phyloP scores from a whole-genome alignment of 2,329 filamentous ascomycete species.

The Waltergamsia citrina region DNA sequence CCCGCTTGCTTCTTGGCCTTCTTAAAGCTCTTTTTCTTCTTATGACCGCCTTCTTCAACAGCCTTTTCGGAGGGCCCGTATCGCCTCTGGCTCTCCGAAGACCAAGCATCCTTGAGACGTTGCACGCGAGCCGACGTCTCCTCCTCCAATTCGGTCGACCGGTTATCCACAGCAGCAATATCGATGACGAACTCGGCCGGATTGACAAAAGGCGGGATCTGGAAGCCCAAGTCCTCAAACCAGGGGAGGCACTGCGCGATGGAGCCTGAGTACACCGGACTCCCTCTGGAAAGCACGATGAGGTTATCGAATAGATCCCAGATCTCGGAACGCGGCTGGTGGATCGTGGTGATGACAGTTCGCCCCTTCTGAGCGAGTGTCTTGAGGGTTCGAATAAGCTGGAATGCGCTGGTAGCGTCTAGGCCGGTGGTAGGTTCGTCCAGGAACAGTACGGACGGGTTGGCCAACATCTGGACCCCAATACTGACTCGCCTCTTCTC shows the following conservation, averaged over 20 bases:
- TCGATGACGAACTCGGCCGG: constrained; percentile 72
- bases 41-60: too few species aligned
- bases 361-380: constrained; percentile 56
- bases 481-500: constrained; percentile 71
- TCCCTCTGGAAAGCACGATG: constrained; percentile 57
- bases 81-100: constrained; percentile 19
- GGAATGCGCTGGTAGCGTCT: constrained; percentile 68
- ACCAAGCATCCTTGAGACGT: constrained; percentile 53
- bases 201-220: constrained; percentile 63
- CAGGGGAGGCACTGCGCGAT: constrained; percentile 50
- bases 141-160: constrained; percentile 55
- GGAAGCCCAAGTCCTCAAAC: constrained; percentile 51
- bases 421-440: constrained; percentile 74
- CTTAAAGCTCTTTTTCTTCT: not conserved
- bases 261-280: constrained; percentile 57
- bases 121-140: constrained; percentile 50
- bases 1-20: constrained; percentile 34
- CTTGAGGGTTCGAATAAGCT: constrained; percentile 63
- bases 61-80: constrained; percentile 12
- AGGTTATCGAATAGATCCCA: constrained; percentile 70
- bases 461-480: constrained; percentile 69
- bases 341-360: constrained; percentile 66
- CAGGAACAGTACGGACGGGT: constrained; percentile 67
- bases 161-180: constrained; percentile 63
- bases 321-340: constrained; percentile 71